Percentiles rank a stretch among this genome's conserved stretches.
Conservation (phyloP, 495 filamentous ascomycete species). For the Penicillium pancosmium region DNA sequence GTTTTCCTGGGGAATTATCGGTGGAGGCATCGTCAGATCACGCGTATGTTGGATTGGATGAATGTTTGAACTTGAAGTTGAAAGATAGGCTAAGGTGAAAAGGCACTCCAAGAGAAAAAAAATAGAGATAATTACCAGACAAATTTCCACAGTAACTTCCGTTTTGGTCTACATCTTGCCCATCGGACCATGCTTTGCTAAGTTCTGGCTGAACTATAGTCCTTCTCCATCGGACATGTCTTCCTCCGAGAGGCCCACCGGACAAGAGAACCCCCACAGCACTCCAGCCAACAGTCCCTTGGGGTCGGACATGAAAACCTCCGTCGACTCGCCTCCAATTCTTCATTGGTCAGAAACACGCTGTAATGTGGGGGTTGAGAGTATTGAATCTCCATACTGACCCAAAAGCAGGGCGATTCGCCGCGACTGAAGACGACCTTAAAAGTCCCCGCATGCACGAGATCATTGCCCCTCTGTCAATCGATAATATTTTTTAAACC, state of each 20-base stretch:
- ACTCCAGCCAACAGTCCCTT: not conserved
- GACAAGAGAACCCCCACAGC: not conserved
- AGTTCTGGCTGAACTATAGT: constrained; percentile 5
- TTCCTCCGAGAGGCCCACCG: constrained; percentile 16
- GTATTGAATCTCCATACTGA: constrained; percentile 10
- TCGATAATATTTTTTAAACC: not conserved
- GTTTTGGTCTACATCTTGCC: not conserved
- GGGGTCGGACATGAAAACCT: constrained; percentile 18
- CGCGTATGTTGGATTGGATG: not conserved
- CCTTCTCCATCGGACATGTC: constrained; percentile 19
- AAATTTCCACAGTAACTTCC: too few relatives aligned
- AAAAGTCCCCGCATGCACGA: constrained; percentile 19
- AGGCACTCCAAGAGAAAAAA: not conserved
- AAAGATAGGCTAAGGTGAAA: not conserved
- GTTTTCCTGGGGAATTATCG: constrained; percentile 10
- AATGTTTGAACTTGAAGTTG: not conserved
- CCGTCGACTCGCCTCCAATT: constrained; percentile 5
- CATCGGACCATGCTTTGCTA: not conserved
- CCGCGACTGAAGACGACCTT: not conserved
- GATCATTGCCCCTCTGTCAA: constrained; percentile 10
- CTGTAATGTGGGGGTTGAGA: constrained; percentile 11
- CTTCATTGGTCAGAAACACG: constrained; percentile 12
- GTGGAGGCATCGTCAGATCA: not conserved
- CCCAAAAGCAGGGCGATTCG: constrained; percentile 9
- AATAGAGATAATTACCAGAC: not conserved